Percentiles rank a stretch among this genome's conserved stretches.
Evolutionary conservation across 805 yeast genomes (phyloP).

Genomic region (Metschnikowia aberdeeniae): DNA sequence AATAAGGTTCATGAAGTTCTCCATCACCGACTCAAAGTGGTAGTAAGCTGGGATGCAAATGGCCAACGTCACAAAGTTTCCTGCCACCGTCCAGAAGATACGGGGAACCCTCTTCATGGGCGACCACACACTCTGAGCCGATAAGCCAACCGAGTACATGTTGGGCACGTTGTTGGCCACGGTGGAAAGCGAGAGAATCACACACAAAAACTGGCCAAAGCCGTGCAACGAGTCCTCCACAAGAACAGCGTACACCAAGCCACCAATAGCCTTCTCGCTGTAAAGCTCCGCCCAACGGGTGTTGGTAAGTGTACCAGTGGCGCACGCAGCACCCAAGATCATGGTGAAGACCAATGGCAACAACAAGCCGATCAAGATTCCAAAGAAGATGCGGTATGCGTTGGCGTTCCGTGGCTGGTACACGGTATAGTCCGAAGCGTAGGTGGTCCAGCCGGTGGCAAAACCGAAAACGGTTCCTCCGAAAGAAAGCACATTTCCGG

Average conservation of each 20-base stretch:
- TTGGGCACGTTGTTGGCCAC: slow-evolving; percentile 91
- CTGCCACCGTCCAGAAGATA: slow-evolving; percentile 73
- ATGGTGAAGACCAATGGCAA: slow-evolving; percentile 68
- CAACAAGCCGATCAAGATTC: slow-evolving; percentile 59
- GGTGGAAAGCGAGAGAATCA: slow-evolving; percentile 77
- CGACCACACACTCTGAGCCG: slow-evolving; percentile 82
- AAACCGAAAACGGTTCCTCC: slow-evolving; percentile 84
- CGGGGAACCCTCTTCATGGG: slow-evolving; percentile 74
- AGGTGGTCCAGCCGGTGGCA: slow-evolving; percentile 93
- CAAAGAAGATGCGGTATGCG: slow-evolving; percentile 55
- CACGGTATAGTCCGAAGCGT: slow-evolving; percentile 87
- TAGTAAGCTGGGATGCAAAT: slow-evolving; percentile 87
- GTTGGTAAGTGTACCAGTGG: slow-evolving; percentile 54
- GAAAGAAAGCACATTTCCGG: slow-evolving; percentile 72
- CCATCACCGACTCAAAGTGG: slow-evolving; percentile 67
- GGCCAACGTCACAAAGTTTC: slow-evolving; percentile 74
- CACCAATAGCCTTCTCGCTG: slow-evolving; percentile 62
- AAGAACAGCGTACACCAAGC: slow-evolving; percentile 72
- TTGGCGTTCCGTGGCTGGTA: slow-evolving; percentile 71
- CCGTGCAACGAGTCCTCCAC: slow-evolving; percentile 80
- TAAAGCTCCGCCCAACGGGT: slow-evolving; percentile 48
- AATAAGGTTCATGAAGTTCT: slow-evolving; percentile 85
- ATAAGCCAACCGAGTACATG: slow-evolving; percentile 85
- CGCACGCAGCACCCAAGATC: slow-evolving; percentile 84
- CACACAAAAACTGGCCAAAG: slow-evolving; percentile 88